Percentiles rank a stretch among this genome's conserved stretches.
These are phyloP conservation scores for Claviceps fusiformis DNA, from an alignment of 2,329 filamentous ascomycete genomes.

Conservation along the genomic window DNA sequence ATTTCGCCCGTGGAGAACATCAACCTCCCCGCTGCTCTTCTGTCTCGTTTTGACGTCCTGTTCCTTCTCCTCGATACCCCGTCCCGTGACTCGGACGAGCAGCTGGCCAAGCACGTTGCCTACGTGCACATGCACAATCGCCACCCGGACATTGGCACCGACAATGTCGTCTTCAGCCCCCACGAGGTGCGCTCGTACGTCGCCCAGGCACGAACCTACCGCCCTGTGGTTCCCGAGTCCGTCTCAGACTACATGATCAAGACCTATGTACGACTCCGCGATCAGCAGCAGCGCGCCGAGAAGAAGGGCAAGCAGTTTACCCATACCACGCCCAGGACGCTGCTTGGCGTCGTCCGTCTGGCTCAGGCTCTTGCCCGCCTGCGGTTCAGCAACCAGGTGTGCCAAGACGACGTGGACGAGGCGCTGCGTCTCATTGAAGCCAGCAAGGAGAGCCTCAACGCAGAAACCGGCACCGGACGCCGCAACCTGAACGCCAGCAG, in stretches of 20 bases:
- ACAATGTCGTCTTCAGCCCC: constrained; percentile 68
- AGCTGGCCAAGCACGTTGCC: constrained; percentile 88
- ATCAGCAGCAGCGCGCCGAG: constrained; percentile 84
- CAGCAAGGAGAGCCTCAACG: constrained; percentile 79
- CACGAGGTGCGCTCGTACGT: constrained; percentile 94
- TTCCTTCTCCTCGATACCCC: constrained; percentile 96
- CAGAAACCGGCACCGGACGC: constrained; percentile 46
- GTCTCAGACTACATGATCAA: constrained; percentile 96
- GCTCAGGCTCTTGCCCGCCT: constrained; percentile 87
- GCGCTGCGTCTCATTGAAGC: constrained; percentile 83
- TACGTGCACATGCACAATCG: constrained; percentile 95
- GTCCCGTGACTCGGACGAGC: constrained; percentile 75
- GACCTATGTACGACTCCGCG: constrained; percentile 88
- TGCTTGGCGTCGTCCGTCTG: constrained; percentile 83
- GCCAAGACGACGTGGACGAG: constrained; percentile 90
- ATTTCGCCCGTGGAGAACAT: constrained; percentile 98
- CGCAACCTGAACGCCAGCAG: constrained; percentile 68
- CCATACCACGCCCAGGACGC: constrained; percentile 84
- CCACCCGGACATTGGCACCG: constrained; percentile 60
- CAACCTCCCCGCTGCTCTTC: constrained; percentile 90
- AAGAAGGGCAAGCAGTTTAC: constrained; percentile 84
- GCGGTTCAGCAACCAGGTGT: constrained; percentile 73
- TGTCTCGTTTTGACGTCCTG: constrained; percentile 93
- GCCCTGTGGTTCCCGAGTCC: constrained; percentile 68
- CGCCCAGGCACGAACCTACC: constrained; percentile 78